A percentile compares a stretch with the other conserved stretches of the same genome.
Evolutionary conservation across 352 stramenopile species (phyloP).

Genomic region (Globisporangium nagaii): DNA sequence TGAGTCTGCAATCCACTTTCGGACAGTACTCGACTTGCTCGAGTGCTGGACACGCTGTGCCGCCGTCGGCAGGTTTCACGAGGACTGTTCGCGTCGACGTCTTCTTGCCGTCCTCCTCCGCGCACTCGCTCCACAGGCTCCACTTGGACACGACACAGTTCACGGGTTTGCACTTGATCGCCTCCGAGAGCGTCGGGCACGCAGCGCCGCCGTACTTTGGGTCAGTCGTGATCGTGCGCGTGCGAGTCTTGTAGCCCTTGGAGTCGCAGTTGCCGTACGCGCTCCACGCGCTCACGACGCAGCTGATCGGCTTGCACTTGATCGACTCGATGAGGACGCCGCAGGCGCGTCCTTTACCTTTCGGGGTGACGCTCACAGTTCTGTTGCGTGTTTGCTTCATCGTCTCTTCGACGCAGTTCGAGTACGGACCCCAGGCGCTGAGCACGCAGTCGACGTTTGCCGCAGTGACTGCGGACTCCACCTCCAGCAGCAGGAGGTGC

Average conservation of each 20-base stretch:
- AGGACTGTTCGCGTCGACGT: slow-evolving; percentile 30
- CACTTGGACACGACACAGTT: slow-evolving; percentile 53
- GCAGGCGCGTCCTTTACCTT: slow-evolving; percentile 22
- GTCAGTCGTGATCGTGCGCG: slow-evolving; percentile 22
- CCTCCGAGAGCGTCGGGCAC: slow-evolving; percentile 42
- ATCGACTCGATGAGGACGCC: slow-evolving; percentile 26
- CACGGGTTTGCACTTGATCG: slow-evolving; percentile 42
- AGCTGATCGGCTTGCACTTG: slow-evolving; percentile 38
- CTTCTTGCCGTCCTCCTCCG: slow-evolving; percentile 26
- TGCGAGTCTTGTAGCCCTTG: slow-evolving; percentile 32
- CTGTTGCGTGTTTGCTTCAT: slow-evolving; percentile 37
- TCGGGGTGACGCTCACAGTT: slow-evolving; percentile 13
- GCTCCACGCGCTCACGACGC: slow-evolving; percentile 43
- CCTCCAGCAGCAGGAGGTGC: background rate
- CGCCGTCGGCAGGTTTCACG: slow-evolving; percentile 25
- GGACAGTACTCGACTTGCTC: slow-evolving; percentile 34
- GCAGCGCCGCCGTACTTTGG: slow-evolving; percentile 23
- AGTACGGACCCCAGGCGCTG: slow-evolving; percentile 33
- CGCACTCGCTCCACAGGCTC: slow-evolving; percentile 28
- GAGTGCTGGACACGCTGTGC: slow-evolving; percentile 32
- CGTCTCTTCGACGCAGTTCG: slow-evolving; percentile 24
- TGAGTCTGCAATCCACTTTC: slow-evolving; percentile 42
- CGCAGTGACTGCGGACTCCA: background rate
- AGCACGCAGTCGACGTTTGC: slow-evolving; percentile 54
- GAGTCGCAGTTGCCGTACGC: slow-evolving; percentile 32